Evolutionary conservation across 164 flowering plant species (phyloP).

Genomic region (Kalanchoe fedtschenkoi): DNA sequence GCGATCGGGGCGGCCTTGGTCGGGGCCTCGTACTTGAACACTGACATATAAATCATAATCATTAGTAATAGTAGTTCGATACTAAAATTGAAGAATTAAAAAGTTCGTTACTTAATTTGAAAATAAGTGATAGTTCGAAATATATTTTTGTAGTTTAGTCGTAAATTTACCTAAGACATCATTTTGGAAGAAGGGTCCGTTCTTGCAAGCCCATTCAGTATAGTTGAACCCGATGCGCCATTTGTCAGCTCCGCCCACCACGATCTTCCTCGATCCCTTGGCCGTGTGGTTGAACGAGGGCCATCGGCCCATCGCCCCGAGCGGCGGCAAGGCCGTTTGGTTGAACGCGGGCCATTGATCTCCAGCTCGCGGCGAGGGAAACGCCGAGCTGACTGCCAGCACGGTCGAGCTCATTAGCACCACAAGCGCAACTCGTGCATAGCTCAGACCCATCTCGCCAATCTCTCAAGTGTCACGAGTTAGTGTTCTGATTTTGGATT

Average conservation of each 20-base stretch:
- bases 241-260: conserved; percentile 24
- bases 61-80: no score
- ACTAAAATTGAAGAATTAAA: no score
- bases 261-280: conserved; percentile 12
- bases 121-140: no score
- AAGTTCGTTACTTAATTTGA: no score
- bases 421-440: conserved; percentile 9
- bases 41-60: conserved; percentile 11
- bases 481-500: no score
- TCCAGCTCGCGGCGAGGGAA: background rate
- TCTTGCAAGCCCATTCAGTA: conserved; percentile 24
- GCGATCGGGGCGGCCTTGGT: conserved; percentile 13
- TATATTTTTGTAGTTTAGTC: background rate
- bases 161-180: conserved; percentile 21
- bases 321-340: conserved; percentile 10
- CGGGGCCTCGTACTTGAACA: conserved; percentile 33
- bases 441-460: conserved; percentile 9
- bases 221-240: conserved; percentile 32
- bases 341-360: conserved; percentile 13
- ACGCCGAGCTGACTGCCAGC: conserved; percentile 11
- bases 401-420: conserved; percentile 10
- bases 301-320: conserved; percentile 4
- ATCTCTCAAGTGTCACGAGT: background rate
- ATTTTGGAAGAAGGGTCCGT: conserved; percentile 24
- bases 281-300: background rate